Evolutionary conservation across 257 asterid genomes (phyloP).

Genomic region (Sherardia arvensis): DNA sequence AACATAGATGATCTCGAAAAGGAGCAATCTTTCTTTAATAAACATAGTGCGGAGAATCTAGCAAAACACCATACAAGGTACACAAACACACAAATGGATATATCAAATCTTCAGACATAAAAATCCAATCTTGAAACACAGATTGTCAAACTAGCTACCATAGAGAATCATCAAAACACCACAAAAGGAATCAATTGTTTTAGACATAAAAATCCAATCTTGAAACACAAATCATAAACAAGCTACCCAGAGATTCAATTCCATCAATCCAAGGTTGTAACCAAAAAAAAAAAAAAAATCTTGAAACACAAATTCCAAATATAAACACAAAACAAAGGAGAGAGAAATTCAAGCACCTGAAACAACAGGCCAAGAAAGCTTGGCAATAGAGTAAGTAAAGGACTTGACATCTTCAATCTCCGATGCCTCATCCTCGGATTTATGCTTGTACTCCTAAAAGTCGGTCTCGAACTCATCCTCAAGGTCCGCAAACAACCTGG

Average conservation of each 20-base stretch:
- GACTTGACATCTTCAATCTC: slow-evolving; percentile 38
- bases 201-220: too few species aligned
- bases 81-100: not conserved
- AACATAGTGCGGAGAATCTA: not conserved
- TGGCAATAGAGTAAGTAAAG: slow-evolving; percentile 41
- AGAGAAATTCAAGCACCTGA: slow-evolving; percentile 6
- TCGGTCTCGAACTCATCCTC: slow-evolving; percentile 75
- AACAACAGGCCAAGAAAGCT: slow-evolving; percentile 8
- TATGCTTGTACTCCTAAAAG: slow-evolving; percentile 69
- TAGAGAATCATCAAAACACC: too few species aligned
- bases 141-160: too few species aligned
- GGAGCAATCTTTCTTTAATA: not conserved
- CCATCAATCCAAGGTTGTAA: not conserved
- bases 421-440: slow-evolving; percentile 37
- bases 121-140: too few species aligned
- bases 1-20: not conserved
- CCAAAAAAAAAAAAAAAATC: not conserved
- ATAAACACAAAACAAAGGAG: not conserved
- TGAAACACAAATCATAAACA: too few species aligned
- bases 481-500: slow-evolving; percentile 36
- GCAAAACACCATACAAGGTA: not conserved
- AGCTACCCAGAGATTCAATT: too few species aligned
- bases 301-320: not conserved
- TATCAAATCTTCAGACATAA: not conserved
- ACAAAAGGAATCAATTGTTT: too few species aligned